Base-by-base conservation (phyloP, 2,329 filamentous ascomycete genomes). In the Pochonia chlamydosporia region DNA sequence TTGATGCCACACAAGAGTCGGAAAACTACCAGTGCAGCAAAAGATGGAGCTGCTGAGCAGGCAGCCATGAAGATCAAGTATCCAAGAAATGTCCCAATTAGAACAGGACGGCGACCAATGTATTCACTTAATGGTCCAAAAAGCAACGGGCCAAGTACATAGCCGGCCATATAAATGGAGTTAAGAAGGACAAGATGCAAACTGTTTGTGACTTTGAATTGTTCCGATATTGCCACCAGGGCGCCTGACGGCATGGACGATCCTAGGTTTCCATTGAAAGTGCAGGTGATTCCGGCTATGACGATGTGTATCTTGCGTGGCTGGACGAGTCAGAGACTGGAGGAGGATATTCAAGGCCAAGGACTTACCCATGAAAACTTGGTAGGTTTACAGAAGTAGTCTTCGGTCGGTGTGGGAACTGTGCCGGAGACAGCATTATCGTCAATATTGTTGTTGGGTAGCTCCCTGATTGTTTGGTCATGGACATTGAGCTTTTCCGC, bases 11-110 rank as follows among this genome's bases (percentile, higher is more conserved):
- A 57, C 11, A 66, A 50, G 1, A 66, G 49, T 3, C 73, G 66
- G 36, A 75, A 63, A 25, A 73, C 51, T 37, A 75, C 63, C 9
- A 76, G 56, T 0, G 64, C 68, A 26, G n/a, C n/a, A n/a, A n/a
- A n/a, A n/a, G n/a, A n/a, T n/a, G n/a, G n/a, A n/a, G n/a, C n/a
- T n/a, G n/a, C 70, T 11, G 70, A 70, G 37, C 59, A 63, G 31
- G 60, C 55, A 3, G 65, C 50, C 53, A 62, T 64, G 47, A 66
- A 65, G 37, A 62, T 30, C 5, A 64, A 43, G 39, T 65, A 66
- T 28, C 63, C 63, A 23, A 63, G 26, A 33, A 63, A 66, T 4
- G 64, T 65, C 11, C 59, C 57, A 41, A 62, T 54, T 26, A 67
- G 52, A 23, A 66, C 62, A 8, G 63, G 62, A 0, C 62, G 30